Base-by-base conservation (phyloP, 352 stramenopile genomes). In the Phytophthora sojae region DNA sequence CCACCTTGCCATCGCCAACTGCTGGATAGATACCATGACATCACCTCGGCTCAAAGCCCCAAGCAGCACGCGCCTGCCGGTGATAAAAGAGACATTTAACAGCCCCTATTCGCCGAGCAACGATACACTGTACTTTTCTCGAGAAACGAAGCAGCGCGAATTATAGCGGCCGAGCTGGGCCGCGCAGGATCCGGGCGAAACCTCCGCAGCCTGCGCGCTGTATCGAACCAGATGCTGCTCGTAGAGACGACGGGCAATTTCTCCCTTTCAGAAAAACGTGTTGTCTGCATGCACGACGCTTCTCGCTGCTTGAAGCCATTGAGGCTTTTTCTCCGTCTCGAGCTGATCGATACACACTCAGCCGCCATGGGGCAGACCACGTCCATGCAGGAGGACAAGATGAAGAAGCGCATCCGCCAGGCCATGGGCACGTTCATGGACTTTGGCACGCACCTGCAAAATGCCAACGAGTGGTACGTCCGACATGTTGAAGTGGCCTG, bases 381-480 rank as follows among this genome's bases (percentile, higher is more conserved):
- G 9, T 92, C 86, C 9, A 77, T 84, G 23, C 79, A 89, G 29
- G 86, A 94, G 61, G 83, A 91, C 63, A 83, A 85, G 63, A 92
- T 92, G 83, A 81, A 88, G 71, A 89, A 91, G 61, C 86, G 86
- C 55, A 80, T 91, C 9, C 69, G 77, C 42, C 81, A 88, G 67
- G 82, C 68, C 61, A 94, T 94, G 73, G 82, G 84, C 61, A 86
- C 81, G 14, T 92, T 91, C 73, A 67, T 82, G 58, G 86, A 94
- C 64, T 88, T 94, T 63, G 84, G 82, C 25, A 75, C 75, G 42
- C 86, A 94, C 75, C 65, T 94, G 54, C 76, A 88, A 63, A 85
- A 91, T 54, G 86, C 83, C 30, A 94, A 94, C 75, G 84, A 92
- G 71, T 94, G 86, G 86, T 94, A 79, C 53, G 69, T 60, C 14